Conservation (phyloP, 2,329 filamentous ascomycete genomes). For the Clonostachys byssicola region DNA sequence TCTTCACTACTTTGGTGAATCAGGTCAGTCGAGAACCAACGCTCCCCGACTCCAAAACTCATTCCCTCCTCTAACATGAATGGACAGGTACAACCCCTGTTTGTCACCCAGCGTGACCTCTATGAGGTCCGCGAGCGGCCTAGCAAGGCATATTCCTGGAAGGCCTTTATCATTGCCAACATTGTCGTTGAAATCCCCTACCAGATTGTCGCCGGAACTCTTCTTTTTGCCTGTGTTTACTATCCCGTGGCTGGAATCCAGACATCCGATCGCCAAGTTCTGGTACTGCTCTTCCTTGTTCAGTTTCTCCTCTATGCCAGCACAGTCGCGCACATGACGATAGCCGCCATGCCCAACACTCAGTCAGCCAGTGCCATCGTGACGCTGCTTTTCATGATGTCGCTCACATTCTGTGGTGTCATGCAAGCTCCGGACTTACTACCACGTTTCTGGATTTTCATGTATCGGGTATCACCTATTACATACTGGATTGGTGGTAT, state of each 20-base stretch:
- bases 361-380: conserved; percentile 63
- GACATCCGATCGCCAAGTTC: conserved; percentile 49
- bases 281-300: conserved; percentile 62
- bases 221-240: conserved; percentile 65
- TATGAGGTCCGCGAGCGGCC: conserved; percentile 77
- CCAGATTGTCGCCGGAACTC: conserved; percentile 58
- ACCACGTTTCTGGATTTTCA: conserved; percentile 74
- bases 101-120: conserved; percentile 67
- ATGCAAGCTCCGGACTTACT: conserved; percentile 53
- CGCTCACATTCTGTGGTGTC: conserved; percentile 60
- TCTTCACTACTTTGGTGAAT: conserved; percentile 67
- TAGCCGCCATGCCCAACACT: conserved; percentile 65
- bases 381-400: conserved; percentile 54
- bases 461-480: conserved; percentile 64
- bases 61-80: conserved; percentile 26
- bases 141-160: conserved; percentile 72
- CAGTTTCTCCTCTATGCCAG: conserved; percentile 68
- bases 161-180: conserved; percentile 67
- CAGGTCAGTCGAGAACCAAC: conserved; percentile 29
- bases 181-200: conserved; percentile 70
- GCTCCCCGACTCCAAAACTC: not conserved
- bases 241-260: conserved; percentile 54
- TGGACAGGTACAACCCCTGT: conserved; percentile 67
- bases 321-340: conserved; percentile 70
- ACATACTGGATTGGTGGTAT: conserved; percentile 68